Base-by-base conservation (phyloP, 208 protist genomes). In the Acanthamoeba triangularis region DNA sequence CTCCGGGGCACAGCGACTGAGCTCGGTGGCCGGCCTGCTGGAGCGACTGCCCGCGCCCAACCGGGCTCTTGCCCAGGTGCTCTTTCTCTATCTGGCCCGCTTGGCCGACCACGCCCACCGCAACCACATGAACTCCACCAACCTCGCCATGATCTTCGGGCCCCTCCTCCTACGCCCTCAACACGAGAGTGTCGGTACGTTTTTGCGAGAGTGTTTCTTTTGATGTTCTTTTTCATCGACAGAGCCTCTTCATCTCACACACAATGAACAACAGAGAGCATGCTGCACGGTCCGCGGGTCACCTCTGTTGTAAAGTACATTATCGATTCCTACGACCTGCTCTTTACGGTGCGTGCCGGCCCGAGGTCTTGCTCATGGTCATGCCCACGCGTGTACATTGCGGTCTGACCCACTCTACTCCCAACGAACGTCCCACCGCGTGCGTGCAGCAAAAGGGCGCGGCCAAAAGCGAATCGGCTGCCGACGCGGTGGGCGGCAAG, bases 41-140 rank as follows among this genome's bases (percentile, higher is more conserved):
- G 37, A 80, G 41, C 37, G 23, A 47, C 30, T 80, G 72, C 72
- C 72, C 33, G 16, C 72, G n/a, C 72, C 33, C 72, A 80, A 80
- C 72, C 25, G 72, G 25, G 72, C 41, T 37, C 33, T 80, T 2
- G 72, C 72, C 10, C 37, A 80, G 72, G 41, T 80, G 33, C 41
- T 80, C n/a, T 85, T 85, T 37, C 76, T 85, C 25, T 52, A 41
- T 28, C 47, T 85, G 76, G 76, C 37, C 25, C 76, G 35, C 76
- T 23, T 85, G 30, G 76, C 65, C 54, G 49, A 90, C 10, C 82
- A 90, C 54, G 23, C 56, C 30, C 30, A 59, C 10, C 25, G 35
- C 82, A 90, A 90, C 28, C n/a, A 41, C 28, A 90, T 90, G 82
- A 90, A 14, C 47, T 59, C 82, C 54, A 65, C 54, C 82, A 90